Conservation (phyloP, 2,329 filamentous ascomycete genomes). For the Fusarium humuli region DNA sequence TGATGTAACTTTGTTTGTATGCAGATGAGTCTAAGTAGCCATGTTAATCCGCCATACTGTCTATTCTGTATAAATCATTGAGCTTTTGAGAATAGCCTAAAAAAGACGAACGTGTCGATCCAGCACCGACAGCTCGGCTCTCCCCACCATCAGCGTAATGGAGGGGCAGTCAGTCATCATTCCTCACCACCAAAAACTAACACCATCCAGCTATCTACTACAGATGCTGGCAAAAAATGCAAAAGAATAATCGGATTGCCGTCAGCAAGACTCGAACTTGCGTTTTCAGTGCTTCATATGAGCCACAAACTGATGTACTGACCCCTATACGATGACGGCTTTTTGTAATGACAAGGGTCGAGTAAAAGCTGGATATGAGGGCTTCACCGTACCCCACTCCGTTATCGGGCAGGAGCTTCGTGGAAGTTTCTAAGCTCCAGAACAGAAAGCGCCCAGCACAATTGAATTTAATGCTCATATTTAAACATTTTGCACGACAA, state of each 20-base stretch:
- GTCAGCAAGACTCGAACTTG: slow-evolving; percentile 44
- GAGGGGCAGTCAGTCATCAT: slow-evolving; percentile 1
- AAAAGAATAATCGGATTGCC: slow-evolving; percentile 26
- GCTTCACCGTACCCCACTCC: neutral
- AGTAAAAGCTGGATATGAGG: neutral
- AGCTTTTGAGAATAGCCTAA: neutral
- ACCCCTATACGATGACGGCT: slow-evolving; percentile 46
- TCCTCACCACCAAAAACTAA: neutral
- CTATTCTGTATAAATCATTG: neutral
- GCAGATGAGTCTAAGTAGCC: neutral
- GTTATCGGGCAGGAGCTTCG: slow-evolving; percentile 2
- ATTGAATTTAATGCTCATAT: neutral
- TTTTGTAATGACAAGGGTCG: slow-evolving; percentile 1
- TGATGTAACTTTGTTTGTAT: neutral
- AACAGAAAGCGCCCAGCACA: neutral
- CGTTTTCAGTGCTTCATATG: slow-evolving; percentile 37
- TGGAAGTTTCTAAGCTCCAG: neutral
- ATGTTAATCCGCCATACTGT: neutral
- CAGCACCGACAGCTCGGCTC: neutral
- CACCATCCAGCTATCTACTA: neutral
- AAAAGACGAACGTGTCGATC: neutral
- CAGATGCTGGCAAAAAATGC: neutral
- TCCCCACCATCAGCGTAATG: neutral
- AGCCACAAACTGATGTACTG: slow-evolving; percentile 44
- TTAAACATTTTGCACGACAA: no score